Evolutionary conservation across 208 protist genomes (phyloP), one percentile per base, ranked within the genome.

Genomic region (Tritrichomonas foetus): DNA sequence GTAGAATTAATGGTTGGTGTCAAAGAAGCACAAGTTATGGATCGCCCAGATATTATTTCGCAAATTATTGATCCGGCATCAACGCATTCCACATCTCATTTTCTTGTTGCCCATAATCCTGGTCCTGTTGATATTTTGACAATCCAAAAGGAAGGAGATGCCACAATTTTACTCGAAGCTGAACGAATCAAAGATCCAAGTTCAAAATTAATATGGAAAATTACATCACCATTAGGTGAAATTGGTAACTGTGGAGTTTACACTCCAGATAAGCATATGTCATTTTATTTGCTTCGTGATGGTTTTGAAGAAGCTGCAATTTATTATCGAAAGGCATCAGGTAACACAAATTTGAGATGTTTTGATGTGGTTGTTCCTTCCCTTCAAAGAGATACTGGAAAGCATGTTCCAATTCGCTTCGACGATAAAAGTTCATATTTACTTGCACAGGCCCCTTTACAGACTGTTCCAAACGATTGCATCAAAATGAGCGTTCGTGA

Each of bases 221-320:
- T 89, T 39, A 57, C 47, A 27, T 89, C 78, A 39, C 78, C 78
- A 1, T 3, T 89, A 11, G 44, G 41, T 47, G 47, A 89, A 44
- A 89, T 89, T 57, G 78, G 78, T 16, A n/a, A 89, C 9, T 89
- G 78, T 47, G 30, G 33, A 27, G 47, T 89, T 3, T 61, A 57
- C 20, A 57, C 20, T 39, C 14, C 14, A 27, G 41, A 20, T 53
- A 89, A 89, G 47, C 41, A 57, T 8, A 33, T 25, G 3, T 89
- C 78, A n/a, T 89, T 55, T 27, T 89, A 61, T 39, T 39, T 44
- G 0, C 14, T 89, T 61, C 25, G 25, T 14, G 44, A 89, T 50
- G 41, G 11, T 5, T 57, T 61, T 61, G 78, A 89, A 57, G 78
- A 89, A 89, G 78, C 41, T 89, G 78, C 78, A 55, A 36, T 89